Percentiles rank a stretch among this genome's conserved stretches.
Evolutionary conservation across 345 rosid genomes (phyloP).

Genomic region (Populus deltoides): DNA sequence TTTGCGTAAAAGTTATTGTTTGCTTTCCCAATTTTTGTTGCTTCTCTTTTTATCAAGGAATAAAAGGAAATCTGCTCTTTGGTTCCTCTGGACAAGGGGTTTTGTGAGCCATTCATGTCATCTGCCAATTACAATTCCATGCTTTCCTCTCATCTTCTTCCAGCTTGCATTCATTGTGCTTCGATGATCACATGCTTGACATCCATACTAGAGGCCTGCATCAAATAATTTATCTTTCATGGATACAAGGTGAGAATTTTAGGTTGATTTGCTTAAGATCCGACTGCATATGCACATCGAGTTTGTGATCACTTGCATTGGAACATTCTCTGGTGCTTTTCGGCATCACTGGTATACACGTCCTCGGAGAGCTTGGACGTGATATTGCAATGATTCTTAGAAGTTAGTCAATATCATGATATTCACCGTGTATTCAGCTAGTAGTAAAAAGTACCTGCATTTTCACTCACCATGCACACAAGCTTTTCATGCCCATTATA

Average conservation of each 20-base stretch:
- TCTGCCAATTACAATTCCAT: background rate
- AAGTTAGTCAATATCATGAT: too few relatives aligned
- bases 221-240: background rate
- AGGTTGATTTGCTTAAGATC: background rate
- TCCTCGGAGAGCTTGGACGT: too few relatives aligned
- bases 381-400: too few relatives aligned
- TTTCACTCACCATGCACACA: too few relatives aligned
- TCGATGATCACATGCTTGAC: background rate
- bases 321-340: background rate
- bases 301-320: background rate
- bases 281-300: background rate
- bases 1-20: conserved; percentile 21
- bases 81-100: conserved; percentile 12
- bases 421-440: too few relatives aligned
- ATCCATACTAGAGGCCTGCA: background rate
- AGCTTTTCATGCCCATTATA: too few relatives aligned
- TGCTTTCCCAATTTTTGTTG: conserved; percentile 12
- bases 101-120: background rate
- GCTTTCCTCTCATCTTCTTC: background rate
- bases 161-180: background rate
- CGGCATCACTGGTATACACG: background rate
- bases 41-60: conserved; percentile 29
- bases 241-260: background rate
- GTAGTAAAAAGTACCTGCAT: too few relatives aligned
- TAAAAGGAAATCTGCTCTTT: conserved; percentile 40